A percentile compares a stretch with the other conserved stretches of the same genome.
phyloP scores from a whole-genome alignment of 208 protist species.

The Wallacemonas collosoma region DNA sequence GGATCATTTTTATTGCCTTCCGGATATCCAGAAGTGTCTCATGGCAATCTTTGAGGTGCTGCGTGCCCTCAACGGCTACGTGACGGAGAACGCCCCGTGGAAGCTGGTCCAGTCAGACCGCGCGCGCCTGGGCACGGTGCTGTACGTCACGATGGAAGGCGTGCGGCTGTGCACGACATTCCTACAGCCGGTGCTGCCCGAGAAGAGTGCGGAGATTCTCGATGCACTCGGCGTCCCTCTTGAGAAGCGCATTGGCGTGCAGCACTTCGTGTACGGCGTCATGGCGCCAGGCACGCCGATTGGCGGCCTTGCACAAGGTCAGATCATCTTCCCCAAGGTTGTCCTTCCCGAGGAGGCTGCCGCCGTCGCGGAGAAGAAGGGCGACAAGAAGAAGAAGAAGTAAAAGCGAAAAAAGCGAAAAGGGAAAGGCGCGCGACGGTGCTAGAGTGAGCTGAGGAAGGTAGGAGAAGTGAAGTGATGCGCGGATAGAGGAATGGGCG shows the following conservation, averaged over 20 bases:
- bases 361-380: conserved; percentile 14
- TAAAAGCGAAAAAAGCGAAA: not conserved
- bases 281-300: conserved; percentile 66
- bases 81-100: conserved; percentile 93
- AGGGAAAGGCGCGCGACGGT: no score
- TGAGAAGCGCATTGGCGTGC: conserved; percentile 47
- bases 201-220: conserved; percentile 81
- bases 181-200: conserved; percentile 85
- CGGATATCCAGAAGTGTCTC: conserved; percentile 88
- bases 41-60: conserved; percentile 88
- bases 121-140: conserved; percentile 75
- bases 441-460: no score
- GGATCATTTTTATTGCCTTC: conserved; percentile 84
- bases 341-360: conserved; percentile 30
- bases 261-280: conserved; percentile 68
- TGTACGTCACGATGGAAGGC: conserved; percentile 92
- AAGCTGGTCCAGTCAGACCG: conserved; percentile 88
- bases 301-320: conserved; percentile 42
- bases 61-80: conserved; percentile 86
- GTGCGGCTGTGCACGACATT: conserved; percentile 81
- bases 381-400: conserved; percentile 20
- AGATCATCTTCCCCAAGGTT: conserved; percentile 79
- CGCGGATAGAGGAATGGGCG: not conserved
- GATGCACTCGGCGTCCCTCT: conserved; percentile 83
- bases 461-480: no score